Evolutionary conservation across 2,329 filamentous ascomycete genomes (phyloP).

Genomic region (Diaporthe citri): DNA sequence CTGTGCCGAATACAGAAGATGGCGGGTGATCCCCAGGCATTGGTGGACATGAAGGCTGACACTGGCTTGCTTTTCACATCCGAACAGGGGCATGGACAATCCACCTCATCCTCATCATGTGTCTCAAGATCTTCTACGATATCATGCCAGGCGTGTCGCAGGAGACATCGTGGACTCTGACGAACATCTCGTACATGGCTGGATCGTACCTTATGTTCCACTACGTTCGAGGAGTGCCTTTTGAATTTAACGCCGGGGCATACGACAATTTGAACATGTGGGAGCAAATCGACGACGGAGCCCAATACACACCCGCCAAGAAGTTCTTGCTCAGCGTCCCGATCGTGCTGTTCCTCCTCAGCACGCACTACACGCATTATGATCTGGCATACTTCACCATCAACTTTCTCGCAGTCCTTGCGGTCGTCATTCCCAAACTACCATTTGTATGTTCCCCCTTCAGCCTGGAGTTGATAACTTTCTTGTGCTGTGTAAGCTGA

Average conservation of each 20-base stretch:
- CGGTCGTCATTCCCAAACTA: conserved; percentile 94
- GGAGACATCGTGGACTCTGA: conserved; percentile 98
- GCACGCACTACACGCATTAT: conserved; percentile 99
- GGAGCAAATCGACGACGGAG: conserved; percentile 99
- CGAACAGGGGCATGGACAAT: conserved; percentile 93
- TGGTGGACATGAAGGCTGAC: conserved; percentile 40
- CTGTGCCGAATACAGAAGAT: neutral
- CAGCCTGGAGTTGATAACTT: neutral
- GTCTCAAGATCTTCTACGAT: conserved; percentile 96
- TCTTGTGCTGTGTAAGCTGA: conserved; percentile 38
- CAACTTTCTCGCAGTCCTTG: conserved; percentile 93
- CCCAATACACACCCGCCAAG: conserved; percentile 98
- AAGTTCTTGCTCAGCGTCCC: conserved; percentile 97
- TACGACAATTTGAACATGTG: conserved; percentile 99
- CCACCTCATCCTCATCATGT: conserved; percentile 91
- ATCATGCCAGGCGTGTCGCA: conserved; percentile 96
- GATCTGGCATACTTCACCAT: conserved; percentile 97
- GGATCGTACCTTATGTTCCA: conserved; percentile 99
- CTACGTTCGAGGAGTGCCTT: conserved; percentile 96
- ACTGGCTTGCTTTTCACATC: neutral
- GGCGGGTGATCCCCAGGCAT: neutral
- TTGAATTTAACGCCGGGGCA: conserved; percentile 98
- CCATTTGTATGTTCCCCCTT: conserved; percentile 80
- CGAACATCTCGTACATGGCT: conserved; percentile 99
- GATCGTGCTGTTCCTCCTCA: conserved; percentile 93